phyloP scores from a whole-genome alignment of 1,284 basidiomycete genomes.

The Cryptococcus sp. region DNA sequence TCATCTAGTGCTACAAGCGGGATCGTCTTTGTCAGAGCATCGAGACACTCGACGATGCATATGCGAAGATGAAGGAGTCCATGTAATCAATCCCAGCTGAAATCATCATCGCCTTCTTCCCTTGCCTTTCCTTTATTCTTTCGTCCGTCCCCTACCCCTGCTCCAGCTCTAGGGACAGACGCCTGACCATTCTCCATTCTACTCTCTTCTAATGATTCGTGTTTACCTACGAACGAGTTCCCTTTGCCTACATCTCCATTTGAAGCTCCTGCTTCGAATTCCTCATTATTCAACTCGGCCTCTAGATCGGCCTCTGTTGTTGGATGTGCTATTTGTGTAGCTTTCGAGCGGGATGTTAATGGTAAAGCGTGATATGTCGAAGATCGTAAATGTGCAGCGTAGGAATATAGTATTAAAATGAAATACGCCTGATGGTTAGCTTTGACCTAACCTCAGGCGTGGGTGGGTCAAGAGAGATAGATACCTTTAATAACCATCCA shows the following conservation, averaged over 20 bases:
- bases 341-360: conserved; percentile 45
- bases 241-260: conserved; percentile 11
- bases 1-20: too few species aligned
- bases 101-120: conserved; percentile 23
- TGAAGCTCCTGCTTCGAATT: conserved; percentile 7
- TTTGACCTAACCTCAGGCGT: too few species aligned
- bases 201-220: neutral
- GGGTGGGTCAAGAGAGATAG: too few species aligned
- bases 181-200: conserved; percentile 3
- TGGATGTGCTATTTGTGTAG: conserved; percentile 25
- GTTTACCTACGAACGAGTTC: conserved; percentile 14
- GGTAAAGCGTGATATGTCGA: conserved; percentile 84
- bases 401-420: conserved; percentile 85
- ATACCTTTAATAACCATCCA: conserved; percentile 86
- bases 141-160: conserved; percentile 2
- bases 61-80: too few species aligned
- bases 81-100: conserved; percentile 37
- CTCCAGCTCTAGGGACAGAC: neutral
- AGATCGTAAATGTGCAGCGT: conserved; percentile 85
- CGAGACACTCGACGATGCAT: too few species aligned
- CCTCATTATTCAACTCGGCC: conserved; percentile 18
- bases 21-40: too few species aligned
- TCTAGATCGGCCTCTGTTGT: conserved; percentile 22
- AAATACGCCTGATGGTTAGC: conserved; percentile 74
- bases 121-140: conserved; percentile 5